Base-by-base conservation (phyloP, 805 yeast species). In the Candida ascalaphidarum region DNA sequence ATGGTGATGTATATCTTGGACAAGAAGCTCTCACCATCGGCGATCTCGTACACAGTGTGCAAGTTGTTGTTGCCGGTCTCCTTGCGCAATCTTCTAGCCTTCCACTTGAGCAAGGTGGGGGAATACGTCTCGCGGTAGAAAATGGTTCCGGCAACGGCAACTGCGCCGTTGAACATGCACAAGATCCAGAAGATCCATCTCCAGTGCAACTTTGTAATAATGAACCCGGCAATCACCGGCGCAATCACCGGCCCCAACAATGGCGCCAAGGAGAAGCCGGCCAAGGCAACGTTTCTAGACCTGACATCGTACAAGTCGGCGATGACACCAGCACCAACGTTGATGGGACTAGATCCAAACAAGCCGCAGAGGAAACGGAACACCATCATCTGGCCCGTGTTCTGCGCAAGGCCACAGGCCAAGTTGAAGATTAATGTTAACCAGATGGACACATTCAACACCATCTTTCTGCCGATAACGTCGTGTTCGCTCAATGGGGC, bases 401-500 rank as follows among this genome's bases (percentile, higher is more conserved):
- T 49, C 26, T 48, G 41, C 7, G 60, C 46, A 21, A 60, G 54
- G 5, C 57, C 62, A 39, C 65, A 54, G 1, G 58, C 57, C 6
- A 59, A 31, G 29, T 59, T 60, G 39, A 60, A 59, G 16, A 43
- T 33, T 20, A 54, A 46, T 2, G 52, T 38, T 27, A 58, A 29
- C 61, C 64, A 59, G 25, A 58, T 49, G 3, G 61, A 46, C 7
- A 44, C 25, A 26, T 55, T 55, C 17, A 60, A 37, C 4, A 60
- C 50, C 3, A 51, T 38, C 32, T 50, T 52, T 24, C 66, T 39
- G 1, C 66, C 66, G 17, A 57, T 43, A n/a, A 38, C 36, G 27
- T 56, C 61, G 20, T 46, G 48, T 35, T 59, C 65, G 27, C 60
- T 52, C 19, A 60, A 40, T 3, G 66, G 66, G 2, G 66, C 60